Percentiles rank a stretch among this genome's conserved stretches.
Evolutionary conservation across 192 early-diverging fungal genomes (phyloP).

Genomic region (Linnemannia elongata): DNA sequence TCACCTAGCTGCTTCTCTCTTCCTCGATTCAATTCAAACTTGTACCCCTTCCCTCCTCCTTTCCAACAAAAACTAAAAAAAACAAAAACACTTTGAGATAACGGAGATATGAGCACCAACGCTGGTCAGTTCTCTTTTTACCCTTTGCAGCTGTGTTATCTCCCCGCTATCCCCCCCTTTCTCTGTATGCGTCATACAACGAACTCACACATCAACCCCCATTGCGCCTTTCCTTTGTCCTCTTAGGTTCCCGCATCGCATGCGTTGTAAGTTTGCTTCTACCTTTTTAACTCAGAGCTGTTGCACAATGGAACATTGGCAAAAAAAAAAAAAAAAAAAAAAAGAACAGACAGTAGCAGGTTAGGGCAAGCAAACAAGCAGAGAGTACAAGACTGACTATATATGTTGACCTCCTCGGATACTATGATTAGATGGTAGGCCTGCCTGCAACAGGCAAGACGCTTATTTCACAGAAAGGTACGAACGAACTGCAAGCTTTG

Average conservation of each 20-base stretch:
- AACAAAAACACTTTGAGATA: not conserved
- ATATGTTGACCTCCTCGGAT: not conserved
- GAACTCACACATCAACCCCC: not conserved
- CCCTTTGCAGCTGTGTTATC: not conserved
- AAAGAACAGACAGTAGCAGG: not conserved
- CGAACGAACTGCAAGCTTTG: not conserved
- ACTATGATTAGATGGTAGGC: slow-evolving; percentile 81
- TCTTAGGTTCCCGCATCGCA: slow-evolving; percentile 60
- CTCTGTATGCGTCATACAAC: not conserved
- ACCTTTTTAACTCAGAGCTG: not conserved
- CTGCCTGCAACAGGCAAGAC: slow-evolving; percentile 97
- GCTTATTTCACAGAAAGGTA: slow-evolving; percentile 93
- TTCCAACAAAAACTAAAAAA: not conserved
- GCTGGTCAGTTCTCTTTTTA: slow-evolving; percentile 13
- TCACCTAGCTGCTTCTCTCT: not conserved
- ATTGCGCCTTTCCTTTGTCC: not conserved
- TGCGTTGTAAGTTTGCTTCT: slow-evolving; percentile 61
- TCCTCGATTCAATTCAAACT: not conserved
- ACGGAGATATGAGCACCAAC: slow-evolving; percentile 23
- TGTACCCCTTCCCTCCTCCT: not conserved
- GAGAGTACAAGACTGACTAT: not conserved
- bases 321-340: not conserved
- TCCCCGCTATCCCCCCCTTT: no score
- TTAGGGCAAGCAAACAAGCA: no score
- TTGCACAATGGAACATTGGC: not conserved